Evolutionary conservation across 306 rosid species (phyloP).

Genomic region (Neltuma alba): DNA sequence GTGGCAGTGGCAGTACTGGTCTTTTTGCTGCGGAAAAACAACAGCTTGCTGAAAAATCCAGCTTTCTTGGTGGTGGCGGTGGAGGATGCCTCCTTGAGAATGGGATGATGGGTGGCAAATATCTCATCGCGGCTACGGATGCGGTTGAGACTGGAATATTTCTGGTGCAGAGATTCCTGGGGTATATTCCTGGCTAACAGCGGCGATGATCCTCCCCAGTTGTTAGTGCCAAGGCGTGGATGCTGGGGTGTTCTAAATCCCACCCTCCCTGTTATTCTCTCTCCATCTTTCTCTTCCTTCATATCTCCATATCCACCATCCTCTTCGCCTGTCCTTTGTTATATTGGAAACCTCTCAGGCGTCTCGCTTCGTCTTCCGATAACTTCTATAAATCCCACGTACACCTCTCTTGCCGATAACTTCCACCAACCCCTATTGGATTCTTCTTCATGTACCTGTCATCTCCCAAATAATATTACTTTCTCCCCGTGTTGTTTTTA

Average conservation of each 20-base stretch:
- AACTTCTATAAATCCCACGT: too few species aligned
- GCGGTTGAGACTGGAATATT: slow-evolving; percentile 54
- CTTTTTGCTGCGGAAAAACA: slow-evolving; percentile 35
- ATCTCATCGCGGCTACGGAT: slow-evolving; percentile 50
- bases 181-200: slow-evolving; percentile 75
- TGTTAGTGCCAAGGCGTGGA: slow-evolving; percentile 66
- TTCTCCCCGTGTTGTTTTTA: too few species aligned
- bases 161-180: slow-evolving; percentile 65
- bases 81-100: not conserved
- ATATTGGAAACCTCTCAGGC: not conserved
- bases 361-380: too few species aligned
- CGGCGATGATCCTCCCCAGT: slow-evolving; percentile 91
- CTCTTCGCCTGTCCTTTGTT: not conserved
- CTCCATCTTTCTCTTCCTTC: not conserved
- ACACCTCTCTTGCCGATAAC: too few species aligned
- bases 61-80: not conserved
- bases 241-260: slow-evolving; percentile 80
- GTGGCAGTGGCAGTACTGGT: not conserved
- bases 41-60: slow-evolving; percentile 31
- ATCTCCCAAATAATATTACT: too few species aligned
- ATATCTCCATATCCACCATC: not conserved
- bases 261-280: slow-evolving; percentile 21
- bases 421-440: too few species aligned
- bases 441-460: too few species aligned
- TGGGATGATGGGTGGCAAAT: slow-evolving; percentile 29